These are phyloP conservation scores for Asparagopsis taxiformis DNA, from an alignment of 31 red algal genomes.

Conservation along the genomic window DNA sequence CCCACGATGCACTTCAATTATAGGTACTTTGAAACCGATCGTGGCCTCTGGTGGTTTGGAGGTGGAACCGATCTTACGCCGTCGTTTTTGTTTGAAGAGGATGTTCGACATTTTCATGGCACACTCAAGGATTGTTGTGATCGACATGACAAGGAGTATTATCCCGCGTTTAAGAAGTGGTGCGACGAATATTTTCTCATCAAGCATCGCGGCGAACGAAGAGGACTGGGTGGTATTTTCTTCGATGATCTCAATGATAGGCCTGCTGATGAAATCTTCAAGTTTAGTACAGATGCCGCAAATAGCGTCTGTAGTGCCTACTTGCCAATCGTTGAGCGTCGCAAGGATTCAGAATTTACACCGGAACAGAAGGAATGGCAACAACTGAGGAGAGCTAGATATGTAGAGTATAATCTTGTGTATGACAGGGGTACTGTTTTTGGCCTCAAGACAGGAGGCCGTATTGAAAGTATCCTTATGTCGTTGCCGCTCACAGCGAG, in stretches of 20 bases:
- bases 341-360: slow-evolving; percentile 85
- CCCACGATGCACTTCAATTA: slow-evolving; percentile 99
- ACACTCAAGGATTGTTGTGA: slow-evolving; percentile 90
- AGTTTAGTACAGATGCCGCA: slow-evolving; percentile 76
- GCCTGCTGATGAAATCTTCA: slow-evolving; percentile 68
- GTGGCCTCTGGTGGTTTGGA: slow-evolving; percentile 98
- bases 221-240: slow-evolving; percentile 96
- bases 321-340: slow-evolving; percentile 78
- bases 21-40: slow-evolving; percentile 99
- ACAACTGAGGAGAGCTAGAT: slow-evolving; percentile 89
- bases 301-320: slow-evolving; percentile 80
- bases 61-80: slow-evolving; percentile 98
- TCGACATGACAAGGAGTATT: slow-evolving; percentile 86
- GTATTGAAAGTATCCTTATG: slow-evolving; percentile 98
- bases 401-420: slow-evolving; percentile 97
- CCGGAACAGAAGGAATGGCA: slow-evolving; percentile 92
- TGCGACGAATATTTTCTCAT: slow-evolving; percentile 98
- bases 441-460: slow-evolving; percentile 98
- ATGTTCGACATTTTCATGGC: slow-evolving; percentile 87
- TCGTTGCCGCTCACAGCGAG: slow-evolving; percentile 88
- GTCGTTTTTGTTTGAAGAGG: slow-evolving; percentile 89
- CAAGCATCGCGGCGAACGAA: slow-evolving; percentile 86
- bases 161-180: slow-evolving; percentile 94
- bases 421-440: slow-evolving; percentile 99
- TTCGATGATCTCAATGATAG: slow-evolving; percentile 97